Base-by-base conservation (phyloP, 495 filamentous ascomycete genomes). In the Physcia stellaris region DNA sequence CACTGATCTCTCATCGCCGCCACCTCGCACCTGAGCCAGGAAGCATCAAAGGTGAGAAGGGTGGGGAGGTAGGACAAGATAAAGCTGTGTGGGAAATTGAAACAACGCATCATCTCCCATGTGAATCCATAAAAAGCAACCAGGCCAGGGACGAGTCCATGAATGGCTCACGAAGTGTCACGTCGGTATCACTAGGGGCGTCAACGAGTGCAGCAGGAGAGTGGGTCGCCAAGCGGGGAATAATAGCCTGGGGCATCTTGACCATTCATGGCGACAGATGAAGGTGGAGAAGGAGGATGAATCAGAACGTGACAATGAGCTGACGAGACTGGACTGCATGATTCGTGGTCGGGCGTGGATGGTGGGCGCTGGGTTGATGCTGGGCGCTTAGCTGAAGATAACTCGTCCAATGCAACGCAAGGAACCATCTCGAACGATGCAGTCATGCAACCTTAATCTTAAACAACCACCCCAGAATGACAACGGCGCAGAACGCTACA, bases 371-470 rank as follows among this genome's bases (percentile, higher is more conserved):
- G 33, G n/a, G 15, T 17, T 21, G 18, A 22, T 6, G 11, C n/a
- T 35, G 15, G 33, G 33, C 33, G 33, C 33, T 35, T 35, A 35
- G 15, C 11, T 6, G 2, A n/a, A 35, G n/a, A 21, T 35, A 22
- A 11, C 2, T 11, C 13, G 9, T 18, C 18, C 15, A 21, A 1
- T 35, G 18, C 18, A 5, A 35, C 6, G 12, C 4, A 18, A 4
- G 9, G 13, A 21, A 18, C 18, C n/a, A 17, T 13, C 13, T 21
- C 4, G 17, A 10, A 18, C 13, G 5, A 19, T 9, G 6, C 33
- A 4, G 33, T 35, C 33, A 22, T 35, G 33, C 33, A 35, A 35
- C 33, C 33, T 35, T 43, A 48, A 35, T 35, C n/a, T n/a, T n/a
- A n/a, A n/a, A n/a, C n/a, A n/a, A n/a, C n/a, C n/a, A n/a, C n/a